Percentiles rank a stretch among this genome's conserved stretches.
Conservation (phyloP, 2,329 filamentous ascomycete genomes). For the Aureobasidium sp. region DNA sequence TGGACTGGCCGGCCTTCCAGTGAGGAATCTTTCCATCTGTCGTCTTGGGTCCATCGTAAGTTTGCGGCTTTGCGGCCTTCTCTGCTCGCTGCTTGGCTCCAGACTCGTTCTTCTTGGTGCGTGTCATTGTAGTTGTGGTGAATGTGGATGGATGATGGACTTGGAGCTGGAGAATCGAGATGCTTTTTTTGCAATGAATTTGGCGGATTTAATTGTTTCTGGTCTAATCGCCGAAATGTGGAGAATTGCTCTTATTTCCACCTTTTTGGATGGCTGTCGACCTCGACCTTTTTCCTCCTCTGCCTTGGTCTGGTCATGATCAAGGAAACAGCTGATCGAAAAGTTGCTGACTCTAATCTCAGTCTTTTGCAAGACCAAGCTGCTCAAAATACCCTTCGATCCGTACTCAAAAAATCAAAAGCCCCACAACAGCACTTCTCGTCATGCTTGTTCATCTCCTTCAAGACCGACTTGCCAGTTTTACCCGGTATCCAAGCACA, state of each 20-base stretch:
- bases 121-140: not conserved
- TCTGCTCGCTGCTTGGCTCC: not conserved
- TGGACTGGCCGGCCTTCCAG: not conserved
- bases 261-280: not conserved
- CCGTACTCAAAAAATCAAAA: not conserved
- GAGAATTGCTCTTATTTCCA: not conserved
- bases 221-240: not conserved
- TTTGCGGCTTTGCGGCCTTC: not conserved
- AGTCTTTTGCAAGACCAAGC: not conserved
- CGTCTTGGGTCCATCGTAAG: not conserved
- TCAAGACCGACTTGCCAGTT: not conserved
- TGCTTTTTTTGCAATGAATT: not conserved
- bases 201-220: no score
- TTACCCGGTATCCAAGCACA: not conserved
- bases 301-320: no score
- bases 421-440: not conserved
- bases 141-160: not conserved
- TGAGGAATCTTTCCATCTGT: not conserved
- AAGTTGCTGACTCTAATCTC: not conserved
- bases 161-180: not conserved
- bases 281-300: not conserved
- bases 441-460: not conserved
- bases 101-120: slow-evolving; percentile 6
- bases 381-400: no score
- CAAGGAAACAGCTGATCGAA: not conserved